phyloP scores from a whole-genome alignment of 2,329 filamentous ascomycete species.

The Colletotrichum eremochloae region DNA sequence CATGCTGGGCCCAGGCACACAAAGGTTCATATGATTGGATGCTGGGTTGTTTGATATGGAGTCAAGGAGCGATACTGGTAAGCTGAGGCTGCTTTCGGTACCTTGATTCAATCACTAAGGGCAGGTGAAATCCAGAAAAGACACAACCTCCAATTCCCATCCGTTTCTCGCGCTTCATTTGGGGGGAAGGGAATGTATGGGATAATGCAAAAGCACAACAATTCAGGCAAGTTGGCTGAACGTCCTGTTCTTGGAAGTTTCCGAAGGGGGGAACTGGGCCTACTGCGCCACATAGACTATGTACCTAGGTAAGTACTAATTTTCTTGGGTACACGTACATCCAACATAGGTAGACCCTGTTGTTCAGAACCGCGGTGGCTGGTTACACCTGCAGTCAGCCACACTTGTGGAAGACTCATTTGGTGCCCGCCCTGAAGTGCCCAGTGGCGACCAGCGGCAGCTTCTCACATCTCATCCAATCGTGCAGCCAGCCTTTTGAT shows the following conservation, averaged over 20 bases:
- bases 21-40: constrained; percentile 9
- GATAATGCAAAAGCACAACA: neutral
- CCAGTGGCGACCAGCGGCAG: constrained; percentile 23
- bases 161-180: neutral
- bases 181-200: neutral
- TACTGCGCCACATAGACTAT: constrained; percentile 12
- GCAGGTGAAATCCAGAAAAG: neutral
- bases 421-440: neutral
- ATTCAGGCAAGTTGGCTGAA: neutral
- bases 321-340: no score
- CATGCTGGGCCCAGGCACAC: neutral
- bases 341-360: no score
- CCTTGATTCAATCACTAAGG: neutral
- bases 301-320: neutral
- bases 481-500: constrained; percentile 12
- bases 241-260: neutral
- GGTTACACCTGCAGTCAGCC: neutral
- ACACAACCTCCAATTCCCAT: neutral
- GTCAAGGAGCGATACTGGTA: neutral
- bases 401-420: constrained; percentile 5
- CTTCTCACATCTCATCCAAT: constrained; percentile 31
- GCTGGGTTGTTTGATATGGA: neutral
- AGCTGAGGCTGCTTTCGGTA: neutral
- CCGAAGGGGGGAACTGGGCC: no score
- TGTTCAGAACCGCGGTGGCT: constrained; percentile 10